These are phyloP conservation scores for Magnaporthiopsis incrustans DNA, from an alignment of 2,329 filamentous ascomycete genomes.

Conservation along the genomic window DNA sequence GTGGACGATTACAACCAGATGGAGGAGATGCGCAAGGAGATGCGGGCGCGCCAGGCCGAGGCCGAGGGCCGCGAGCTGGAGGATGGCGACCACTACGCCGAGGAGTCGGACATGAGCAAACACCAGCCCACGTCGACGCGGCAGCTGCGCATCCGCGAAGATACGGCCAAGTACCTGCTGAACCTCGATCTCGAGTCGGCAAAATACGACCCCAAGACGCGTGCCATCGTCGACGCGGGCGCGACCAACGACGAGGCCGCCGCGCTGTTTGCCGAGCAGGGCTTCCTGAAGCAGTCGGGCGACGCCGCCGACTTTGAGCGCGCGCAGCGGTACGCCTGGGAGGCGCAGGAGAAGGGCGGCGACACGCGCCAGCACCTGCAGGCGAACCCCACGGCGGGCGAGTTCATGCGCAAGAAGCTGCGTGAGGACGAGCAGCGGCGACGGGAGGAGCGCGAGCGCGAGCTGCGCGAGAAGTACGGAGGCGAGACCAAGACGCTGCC, in stretches of 20 bases:
- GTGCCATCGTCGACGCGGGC: conserved; percentile 80
- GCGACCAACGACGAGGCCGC: conserved; percentile 74
- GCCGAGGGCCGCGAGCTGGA: conserved; percentile 43
- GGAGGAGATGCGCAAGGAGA: conserved; percentile 60
- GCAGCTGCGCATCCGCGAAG: conserved; percentile 86
- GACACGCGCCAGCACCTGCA: conserved; percentile 82
- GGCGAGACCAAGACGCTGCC: conserved; percentile 44
- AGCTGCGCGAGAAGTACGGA: conserved; percentile 77
- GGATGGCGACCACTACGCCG: conserved; percentile 71
- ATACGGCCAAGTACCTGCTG: conserved; percentile 92
- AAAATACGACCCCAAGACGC: conserved; percentile 94
- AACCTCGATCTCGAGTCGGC: conserved; percentile 95
- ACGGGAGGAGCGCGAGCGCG: conserved; percentile 58
- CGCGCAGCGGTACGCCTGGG: conserved; percentile 89
- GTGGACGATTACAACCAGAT: conserved; percentile 83
- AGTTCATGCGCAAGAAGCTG: conserved; percentile 74
- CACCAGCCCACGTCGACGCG: conserved; percentile 86
- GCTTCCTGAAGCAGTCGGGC: conserved; percentile 79
- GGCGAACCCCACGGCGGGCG: conserved; percentile 91
- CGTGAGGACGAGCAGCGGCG: conserved; percentile 63
- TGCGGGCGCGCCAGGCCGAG: conserved; percentile 39
- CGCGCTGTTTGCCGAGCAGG: conserved; percentile 81
- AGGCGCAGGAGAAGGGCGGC: conserved; percentile 76
- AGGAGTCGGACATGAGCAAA: conserved; percentile 93
- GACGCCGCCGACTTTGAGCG: conserved; percentile 89